A percentile compares a stretch with the other conserved stretches of the same genome.
These are phyloP conservation scores for Aspergillus saccharolyticus DNA, from an alignment of 495 filamentous ascomycete species.

Conservation along the genomic window DNA sequence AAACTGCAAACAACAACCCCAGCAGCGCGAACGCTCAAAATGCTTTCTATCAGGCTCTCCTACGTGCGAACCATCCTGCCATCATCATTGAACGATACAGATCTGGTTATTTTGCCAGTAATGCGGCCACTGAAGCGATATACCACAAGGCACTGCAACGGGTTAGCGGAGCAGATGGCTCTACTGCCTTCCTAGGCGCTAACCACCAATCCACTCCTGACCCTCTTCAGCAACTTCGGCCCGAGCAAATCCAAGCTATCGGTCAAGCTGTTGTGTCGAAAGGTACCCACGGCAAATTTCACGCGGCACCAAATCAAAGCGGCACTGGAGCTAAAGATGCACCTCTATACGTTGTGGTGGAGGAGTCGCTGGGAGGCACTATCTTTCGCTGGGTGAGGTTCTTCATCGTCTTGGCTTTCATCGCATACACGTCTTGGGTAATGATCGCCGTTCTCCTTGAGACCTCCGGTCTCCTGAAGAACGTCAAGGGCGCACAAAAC, in stretches of 20 bases:
- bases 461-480: conserved; percentile 68
- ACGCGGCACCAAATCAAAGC: conserved; percentile 32
- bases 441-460: conserved; percentile 77
- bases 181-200: conserved; percentile 27
- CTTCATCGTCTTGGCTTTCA: conserved; percentile 66
- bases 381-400: conserved; percentile 92
- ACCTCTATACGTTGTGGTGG: conserved; percentile 92
- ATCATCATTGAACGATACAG: conserved; percentile 88
- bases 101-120: conserved; percentile 76
- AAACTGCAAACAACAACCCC: conserved; percentile 86
- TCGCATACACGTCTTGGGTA: conserved; percentile 68
- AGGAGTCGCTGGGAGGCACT: conserved; percentile 71
- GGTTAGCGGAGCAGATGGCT: conserved; percentile 52
- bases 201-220: conserved; percentile 11
- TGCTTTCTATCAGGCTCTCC: conserved; percentile 86
- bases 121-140: conserved; percentile 61
- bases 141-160: conserved; percentile 71
- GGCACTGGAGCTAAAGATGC: conserved; percentile 68
- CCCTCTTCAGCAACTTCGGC: conserved; percentile 33
- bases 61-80: conserved; percentile 85
- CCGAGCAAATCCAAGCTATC: conserved; percentile 72
- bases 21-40: conserved; percentile 80
- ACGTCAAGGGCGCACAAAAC: conserved; percentile 60
- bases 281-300: conserved; percentile 55
- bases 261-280: conserved; percentile 83